Conservation (phyloP, 176 grass and related monocot genomes). For the Pharus latifolius region DNA sequence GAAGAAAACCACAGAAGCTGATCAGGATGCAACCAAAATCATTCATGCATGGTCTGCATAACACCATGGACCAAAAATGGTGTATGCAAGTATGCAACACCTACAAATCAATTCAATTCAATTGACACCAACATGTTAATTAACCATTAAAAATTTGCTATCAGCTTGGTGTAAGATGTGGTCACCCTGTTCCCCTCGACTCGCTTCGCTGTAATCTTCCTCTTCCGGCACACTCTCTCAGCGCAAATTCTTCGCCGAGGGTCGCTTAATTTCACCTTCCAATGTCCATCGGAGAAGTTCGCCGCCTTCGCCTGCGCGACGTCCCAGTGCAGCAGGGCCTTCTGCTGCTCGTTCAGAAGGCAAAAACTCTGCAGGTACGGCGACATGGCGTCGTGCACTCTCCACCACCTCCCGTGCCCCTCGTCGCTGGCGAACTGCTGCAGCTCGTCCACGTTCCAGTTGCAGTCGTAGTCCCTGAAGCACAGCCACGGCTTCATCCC, state of each 20-base stretch:
- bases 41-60: background rate
- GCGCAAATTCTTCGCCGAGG: constrained; percentile 27
- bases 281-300: constrained; percentile 28
- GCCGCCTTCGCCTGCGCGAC: constrained; percentile 4
- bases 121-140: too few relatives aligned
- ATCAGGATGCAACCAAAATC: too few relatives aligned
- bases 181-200: constrained; percentile 41
- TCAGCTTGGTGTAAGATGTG: constrained; percentile 45
- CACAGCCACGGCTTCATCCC: constrained; percentile 58
- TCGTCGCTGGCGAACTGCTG: constrained; percentile 54
- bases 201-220: constrained; percentile 17
- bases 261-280: constrained; percentile 8
- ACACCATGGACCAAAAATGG: background rate
- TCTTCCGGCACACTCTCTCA: constrained; percentile 6
- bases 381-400: constrained; percentile 38
- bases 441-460: constrained; percentile 41
- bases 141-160: constrained; percentile 20
- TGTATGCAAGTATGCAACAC: background rate
- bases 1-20: too few relatives aligned
- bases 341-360: constrained; percentile 39
- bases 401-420: constrained; percentile 50
- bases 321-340: constrained; percentile 43
- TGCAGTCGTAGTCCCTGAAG: constrained; percentile 63
- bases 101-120: too few relatives aligned
- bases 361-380: background rate